A percentile compares a stretch with the other conserved stretches of the same genome.
Evolutionary conservation across 1,139 yeast species (phyloP).

Genomic region (Hemisphaericaspora xylofermentans): DNA sequence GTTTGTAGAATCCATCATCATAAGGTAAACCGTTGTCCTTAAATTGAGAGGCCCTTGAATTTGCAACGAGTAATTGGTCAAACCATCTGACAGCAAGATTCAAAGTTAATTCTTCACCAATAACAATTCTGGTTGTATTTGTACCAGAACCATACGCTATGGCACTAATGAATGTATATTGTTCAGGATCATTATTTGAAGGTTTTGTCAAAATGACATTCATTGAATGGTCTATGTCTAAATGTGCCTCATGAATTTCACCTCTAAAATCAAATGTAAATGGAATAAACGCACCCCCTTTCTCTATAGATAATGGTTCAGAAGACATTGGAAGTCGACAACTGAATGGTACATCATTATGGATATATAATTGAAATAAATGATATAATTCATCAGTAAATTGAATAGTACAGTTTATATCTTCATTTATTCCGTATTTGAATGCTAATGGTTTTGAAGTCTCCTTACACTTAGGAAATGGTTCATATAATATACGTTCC

Average conservation of each 20-base stretch:
- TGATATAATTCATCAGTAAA: slow-evolving; percentile 71
- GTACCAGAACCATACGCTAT: slow-evolving; percentile 66
- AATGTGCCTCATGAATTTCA: slow-evolving; percentile 63
- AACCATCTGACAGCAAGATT: slow-evolving; percentile 64
- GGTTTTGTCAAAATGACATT: slow-evolving; percentile 55
- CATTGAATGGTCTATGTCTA: slow-evolving; percentile 62
- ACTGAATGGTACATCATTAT: slow-evolving; percentile 74
- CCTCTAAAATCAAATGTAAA: slow-evolving; percentile 68
- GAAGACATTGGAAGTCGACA: slow-evolving; percentile 59
- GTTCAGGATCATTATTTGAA: slow-evolving; percentile 23
- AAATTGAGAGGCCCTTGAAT: slow-evolving; percentile 17
- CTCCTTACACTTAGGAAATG: slow-evolving; percentile 65
- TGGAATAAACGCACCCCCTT: slow-evolving; percentile 58
- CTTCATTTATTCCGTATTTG: slow-evolving; percentile 52
- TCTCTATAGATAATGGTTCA: slow-evolving; percentile 40
- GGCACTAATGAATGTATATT: slow-evolving; percentile 50
- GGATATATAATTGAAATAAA: slow-evolving; percentile 70
- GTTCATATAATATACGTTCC: slow-evolving; percentile 55
- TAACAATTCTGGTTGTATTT: slow-evolving; percentile 59
- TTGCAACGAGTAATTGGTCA: slow-evolving; percentile 24
- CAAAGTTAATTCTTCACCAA: slow-evolving; percentile 63
- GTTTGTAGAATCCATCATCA: slow-evolving; percentile 42
- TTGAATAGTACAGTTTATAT: slow-evolving; percentile 59
- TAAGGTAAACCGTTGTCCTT: slow-evolving; percentile 31
- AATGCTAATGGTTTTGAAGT: slow-evolving; percentile 58